Evolutionary conservation across 2,329 filamentous ascomycete genomes (phyloP), one percentile per base, ranked within the genome.

Genomic region (Exophiala aquamarina): DNA sequence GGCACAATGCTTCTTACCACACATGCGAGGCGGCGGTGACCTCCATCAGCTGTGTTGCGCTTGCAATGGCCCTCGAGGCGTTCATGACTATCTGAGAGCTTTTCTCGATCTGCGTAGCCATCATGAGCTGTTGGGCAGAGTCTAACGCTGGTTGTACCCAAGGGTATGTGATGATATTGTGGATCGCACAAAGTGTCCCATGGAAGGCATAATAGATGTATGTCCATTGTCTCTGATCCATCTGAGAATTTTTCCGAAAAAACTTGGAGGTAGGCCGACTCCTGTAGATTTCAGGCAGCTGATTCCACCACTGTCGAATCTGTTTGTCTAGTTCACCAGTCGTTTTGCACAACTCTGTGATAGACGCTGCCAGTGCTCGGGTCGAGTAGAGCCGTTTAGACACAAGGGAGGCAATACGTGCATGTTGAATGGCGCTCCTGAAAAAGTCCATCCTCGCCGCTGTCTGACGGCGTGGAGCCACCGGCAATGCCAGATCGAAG

Each of bases 101-200:
- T 35, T 35, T 17, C 18, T 35, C 8, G 32, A 35, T 17, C 14
- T 35, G 32, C 18, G 32, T 35, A 11, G 7, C 18, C 14, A 35
- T 35, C 7, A 14, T 15, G 8, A 14, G 32, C 14, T 35, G 32
- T 15, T 35, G 7, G 7, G 18, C 8, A 35, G 18, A 17, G 7
- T 35, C 14, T 8, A 15, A 15, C 14, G 8, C 14, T 14, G 32
- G 14, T 15, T 35, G 7, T 35, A 35, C 8, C 32, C 32, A 35
- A 35, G 32, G 32, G 14, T 35, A 35, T 8, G 32, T 35, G 32
- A 35, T 35, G 18, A 35, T 7, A 17, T 35, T 35, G 32, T 35
- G 32, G 7, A 35, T 35, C 14, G 14, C 7, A 17, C 32, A 35
- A 14, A 35, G 14, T 8, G 8, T 35, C 18, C 32, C 32, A 35